A percentile compares a stretch with the other conserved stretches of the same genome.
Conservation (phyloP, 1,284 basidiomycete genomes). For the Rhodotorula sp. region DNA sequence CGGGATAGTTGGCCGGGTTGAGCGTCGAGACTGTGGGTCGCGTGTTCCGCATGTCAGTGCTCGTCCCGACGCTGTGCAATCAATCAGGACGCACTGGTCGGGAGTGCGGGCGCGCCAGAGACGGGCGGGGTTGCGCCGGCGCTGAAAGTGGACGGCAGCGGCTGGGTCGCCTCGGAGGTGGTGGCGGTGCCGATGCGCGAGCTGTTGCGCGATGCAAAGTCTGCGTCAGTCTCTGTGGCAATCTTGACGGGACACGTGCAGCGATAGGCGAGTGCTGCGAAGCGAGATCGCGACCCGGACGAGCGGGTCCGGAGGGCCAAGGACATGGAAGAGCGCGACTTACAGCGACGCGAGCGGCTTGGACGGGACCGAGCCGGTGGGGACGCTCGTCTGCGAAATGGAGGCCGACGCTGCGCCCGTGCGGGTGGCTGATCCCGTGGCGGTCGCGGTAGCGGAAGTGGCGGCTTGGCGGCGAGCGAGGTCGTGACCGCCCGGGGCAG, state of each 20-base stretch:
- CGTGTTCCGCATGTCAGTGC: no score
- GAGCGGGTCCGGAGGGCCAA: neutral
- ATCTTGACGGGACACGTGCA: no score
- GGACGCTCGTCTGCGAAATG: neutral
- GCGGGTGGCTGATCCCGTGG: neutral
- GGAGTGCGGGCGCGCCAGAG: slow-evolving; percentile 65
- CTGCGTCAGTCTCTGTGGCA: neutral
- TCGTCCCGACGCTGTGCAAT: no score
- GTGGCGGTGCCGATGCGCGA: slow-evolving; percentile 40
- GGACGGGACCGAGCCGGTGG: neutral
- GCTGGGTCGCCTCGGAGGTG: slow-evolving; percentile 32
- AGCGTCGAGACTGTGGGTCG: slow-evolving; percentile 22
- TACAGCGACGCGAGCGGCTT: slow-evolving; percentile 17
- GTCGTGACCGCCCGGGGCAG: neutral
- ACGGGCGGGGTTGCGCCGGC: slow-evolving; percentile 65
- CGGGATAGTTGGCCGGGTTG: slow-evolving; percentile 60
- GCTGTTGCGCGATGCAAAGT: neutral
- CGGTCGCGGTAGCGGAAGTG: neutral
- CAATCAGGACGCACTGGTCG: slow-evolving; percentile 58
- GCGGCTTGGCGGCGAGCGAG: slow-evolving; percentile 18
- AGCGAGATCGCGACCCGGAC: neutral
- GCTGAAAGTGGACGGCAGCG: slow-evolving; percentile 56
- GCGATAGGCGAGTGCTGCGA: neutral
- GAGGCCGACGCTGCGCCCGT: neutral
- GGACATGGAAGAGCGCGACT: neutral